Conservation (phyloP, 2,329 filamentous ascomycete genomes). For the Colletotrichum camelliae region DNA sequence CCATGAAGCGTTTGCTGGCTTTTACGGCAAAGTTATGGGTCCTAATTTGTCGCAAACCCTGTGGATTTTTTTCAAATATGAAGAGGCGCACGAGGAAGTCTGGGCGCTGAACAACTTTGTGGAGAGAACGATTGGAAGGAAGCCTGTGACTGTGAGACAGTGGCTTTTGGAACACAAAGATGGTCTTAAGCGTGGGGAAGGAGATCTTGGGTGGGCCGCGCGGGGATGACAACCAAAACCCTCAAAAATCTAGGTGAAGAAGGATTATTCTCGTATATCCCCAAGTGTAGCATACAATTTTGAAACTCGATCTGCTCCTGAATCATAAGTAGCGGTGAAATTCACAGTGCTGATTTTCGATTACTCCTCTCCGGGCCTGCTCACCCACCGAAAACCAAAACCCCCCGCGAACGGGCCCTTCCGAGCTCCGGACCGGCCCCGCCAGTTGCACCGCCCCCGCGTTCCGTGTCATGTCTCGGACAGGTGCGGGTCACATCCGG, state of each 20-base stretch:
- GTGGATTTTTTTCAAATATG: background rate
- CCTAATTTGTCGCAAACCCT: background rate
- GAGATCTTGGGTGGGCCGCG: background rate
- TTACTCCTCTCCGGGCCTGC: background rate
- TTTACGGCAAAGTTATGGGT: background rate
- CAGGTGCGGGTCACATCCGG: background rate
- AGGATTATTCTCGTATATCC: no score
- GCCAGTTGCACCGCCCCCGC: background rate
- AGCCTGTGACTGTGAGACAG: background rate
- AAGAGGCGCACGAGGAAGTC: background rate
- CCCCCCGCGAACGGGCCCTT: background rate
- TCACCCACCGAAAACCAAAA: rapidly evolving
- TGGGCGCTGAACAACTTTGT: background rate
- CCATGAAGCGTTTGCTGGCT: background rate
- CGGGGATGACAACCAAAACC: background rate
- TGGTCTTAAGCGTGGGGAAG: background rate
- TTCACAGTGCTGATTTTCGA: no score
- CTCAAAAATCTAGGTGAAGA: background rate
- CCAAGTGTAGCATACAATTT: no score
- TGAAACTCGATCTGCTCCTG: no score
- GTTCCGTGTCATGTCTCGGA: background rate
- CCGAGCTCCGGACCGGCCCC: background rate
- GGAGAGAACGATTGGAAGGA: background rate
- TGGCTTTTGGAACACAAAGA: conserved; percentile 3
- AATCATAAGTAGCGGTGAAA: no score